Conservation (phyloP, 352 stramenopile genomes). For the Globisporangium yorkense region DNA sequence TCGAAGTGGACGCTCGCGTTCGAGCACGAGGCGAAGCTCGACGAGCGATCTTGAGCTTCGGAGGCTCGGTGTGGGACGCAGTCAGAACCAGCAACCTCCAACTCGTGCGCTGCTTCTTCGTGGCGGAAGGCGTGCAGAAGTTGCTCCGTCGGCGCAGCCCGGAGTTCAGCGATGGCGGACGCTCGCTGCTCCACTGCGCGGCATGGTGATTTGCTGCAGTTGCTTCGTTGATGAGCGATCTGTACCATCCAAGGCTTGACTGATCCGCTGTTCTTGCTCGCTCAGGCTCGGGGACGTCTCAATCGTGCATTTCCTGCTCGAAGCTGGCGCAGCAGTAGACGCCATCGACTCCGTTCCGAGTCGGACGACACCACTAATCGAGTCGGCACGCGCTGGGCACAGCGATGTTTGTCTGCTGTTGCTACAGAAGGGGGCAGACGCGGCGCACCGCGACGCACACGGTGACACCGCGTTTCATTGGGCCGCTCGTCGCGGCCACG, state of each 20-base stretch:
- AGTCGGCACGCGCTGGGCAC: constrained; percentile 53
- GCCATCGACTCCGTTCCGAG: constrained; percentile 44
- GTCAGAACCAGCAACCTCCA: constrained; percentile 32
- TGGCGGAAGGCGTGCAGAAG: constrained; percentile 45
- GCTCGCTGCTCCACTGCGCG: constrained; percentile 57
- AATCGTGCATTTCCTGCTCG: constrained; percentile 35
- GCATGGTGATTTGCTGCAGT: constrained; percentile 30
- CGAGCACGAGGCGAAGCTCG: constrained; percentile 49
- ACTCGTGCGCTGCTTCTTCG: constrained; percentile 55
- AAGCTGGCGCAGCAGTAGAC: constrained; percentile 39
- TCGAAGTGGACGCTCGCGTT: constrained; percentile 17
- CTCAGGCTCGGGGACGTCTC: constrained; percentile 26
- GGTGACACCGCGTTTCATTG: constrained; percentile 74
- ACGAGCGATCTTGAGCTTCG: constrained; percentile 47
- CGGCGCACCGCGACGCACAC: constrained; percentile 34
- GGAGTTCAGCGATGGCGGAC: constrained; percentile 36
- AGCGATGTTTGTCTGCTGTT: constrained; percentile 37
- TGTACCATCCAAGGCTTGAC: not conserved
- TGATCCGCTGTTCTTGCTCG: too few species aligned
- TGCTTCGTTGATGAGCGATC: not conserved
- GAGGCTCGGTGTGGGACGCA: constrained; percentile 50
- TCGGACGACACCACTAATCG: constrained; percentile 49
- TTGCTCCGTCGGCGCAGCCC: constrained; percentile 40
- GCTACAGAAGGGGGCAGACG: constrained; percentile 35
- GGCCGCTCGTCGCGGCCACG: constrained; percentile 45